Evolutionary conservation across 768 basidiomycete species (phyloP), one percentile per base, ranked within the genome.

Genomic region (Boletus sp.): DNA sequence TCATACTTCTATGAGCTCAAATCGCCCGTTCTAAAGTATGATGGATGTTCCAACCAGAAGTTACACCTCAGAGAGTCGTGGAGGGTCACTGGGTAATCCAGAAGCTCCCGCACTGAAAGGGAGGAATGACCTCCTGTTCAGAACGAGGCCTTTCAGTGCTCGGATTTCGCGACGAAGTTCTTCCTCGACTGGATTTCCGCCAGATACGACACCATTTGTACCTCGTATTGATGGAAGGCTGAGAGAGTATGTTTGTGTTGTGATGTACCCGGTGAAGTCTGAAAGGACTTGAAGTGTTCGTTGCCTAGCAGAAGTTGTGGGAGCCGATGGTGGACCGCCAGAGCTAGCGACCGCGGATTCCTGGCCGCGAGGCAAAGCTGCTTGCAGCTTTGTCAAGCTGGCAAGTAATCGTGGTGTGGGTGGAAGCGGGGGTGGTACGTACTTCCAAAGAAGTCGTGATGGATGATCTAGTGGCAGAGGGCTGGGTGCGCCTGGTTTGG

Each of bases 191-290:
- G 69, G 66, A 49, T 58, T 61, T 54, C 59, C 59, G 14, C 61
- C 41, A n/a, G 69, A 51, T 4, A 62, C 17, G 8, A 39, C 50
- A 3, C 65, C 72, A 44, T 55, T 56, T 18, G 36, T 28, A 20
- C 64, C 48, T 41, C 69, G 71, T 36, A 62, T 33, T 0, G 60
- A 58, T 4, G 61, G 48, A 14, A 59, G 36, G 29, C 54, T 60
- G 4, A 72, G 55, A 17, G 72, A 66, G 64, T 90, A 92, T 3
- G 87, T 81, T 61, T 90, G 87, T 9, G 87, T 80, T 55, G 87
- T 86, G 65, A 92, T 81, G 69, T 89, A 90, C 6, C 90, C 90
- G 0, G 90, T 92, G 58, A 92, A 80, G 63, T 89, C 85, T 2
- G 86, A 79, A 39, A 91, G 77, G 0, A 81, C 68, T 66, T 90